Evolutionary conservation across 768 basidiomycete species (phyloP).

Genomic region (Russula brevipes): DNA sequence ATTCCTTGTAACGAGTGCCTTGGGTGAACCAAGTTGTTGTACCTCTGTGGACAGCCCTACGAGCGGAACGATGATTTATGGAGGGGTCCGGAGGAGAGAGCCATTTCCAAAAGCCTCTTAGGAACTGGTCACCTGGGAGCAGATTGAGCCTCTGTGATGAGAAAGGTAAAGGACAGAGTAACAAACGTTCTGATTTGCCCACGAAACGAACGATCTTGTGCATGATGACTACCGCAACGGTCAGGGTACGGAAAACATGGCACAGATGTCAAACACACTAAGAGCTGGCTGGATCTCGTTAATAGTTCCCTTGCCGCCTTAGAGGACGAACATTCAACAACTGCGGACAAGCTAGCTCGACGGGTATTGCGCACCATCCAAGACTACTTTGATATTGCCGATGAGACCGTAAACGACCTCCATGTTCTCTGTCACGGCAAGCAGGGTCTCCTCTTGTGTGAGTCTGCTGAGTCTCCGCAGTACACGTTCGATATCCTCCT

Average conservation of each 20-base stretch:
- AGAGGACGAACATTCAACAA: not conserved
- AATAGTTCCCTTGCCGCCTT: conserved; percentile 1
- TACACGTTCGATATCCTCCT: not conserved
- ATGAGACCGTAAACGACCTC: conserved; percentile 7
- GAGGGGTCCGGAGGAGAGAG: conserved; percentile 13
- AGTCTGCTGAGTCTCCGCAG: conserved; percentile 8
- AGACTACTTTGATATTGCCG: not conserved
- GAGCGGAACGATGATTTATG: conserved; percentile 6
- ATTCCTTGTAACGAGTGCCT: conserved; percentile 5
- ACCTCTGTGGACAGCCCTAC: not conserved
- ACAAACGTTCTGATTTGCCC: not conserved
- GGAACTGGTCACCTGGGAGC: conserved; percentile 1
- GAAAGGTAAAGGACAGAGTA: not conserved
- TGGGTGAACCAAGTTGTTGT: conserved; percentile 11
- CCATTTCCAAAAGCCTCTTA: conserved; percentile 2
- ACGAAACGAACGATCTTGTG: not conserved
- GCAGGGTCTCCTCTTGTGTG: conserved; percentile 1
- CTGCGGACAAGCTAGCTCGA: not conserved
- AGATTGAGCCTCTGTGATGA: not conserved
- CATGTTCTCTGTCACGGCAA: not conserved
- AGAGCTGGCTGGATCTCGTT: conserved; percentile 6
- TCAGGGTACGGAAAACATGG: not conserved
- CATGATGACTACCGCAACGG: not conserved
- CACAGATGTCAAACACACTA: not conserved
- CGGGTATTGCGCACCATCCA: conserved; percentile 1